A percentile compares a stretch with the other conserved stretches of the same genome.
Evolutionary conservation across 768 basidiomycete genomes (phyloP).

Genomic region (Cyclocybe cylindracea): DNA sequence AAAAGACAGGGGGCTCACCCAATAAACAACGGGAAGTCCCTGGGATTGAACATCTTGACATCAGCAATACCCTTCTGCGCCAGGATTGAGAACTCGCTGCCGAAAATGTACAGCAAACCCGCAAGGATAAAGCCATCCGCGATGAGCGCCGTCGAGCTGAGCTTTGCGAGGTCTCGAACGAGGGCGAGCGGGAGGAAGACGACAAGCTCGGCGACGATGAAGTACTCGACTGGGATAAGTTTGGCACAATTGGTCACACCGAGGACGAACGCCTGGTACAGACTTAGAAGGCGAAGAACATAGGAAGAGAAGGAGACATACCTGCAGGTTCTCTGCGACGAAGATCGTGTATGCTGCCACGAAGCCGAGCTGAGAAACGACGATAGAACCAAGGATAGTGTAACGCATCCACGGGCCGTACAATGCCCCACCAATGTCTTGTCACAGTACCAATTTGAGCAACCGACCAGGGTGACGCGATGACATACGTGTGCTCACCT

Average conservation of each 20-base stretch:
- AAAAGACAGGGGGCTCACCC: constrained; percentile 54
- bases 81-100: constrained; percentile 79
- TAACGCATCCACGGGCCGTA: constrained; percentile 96
- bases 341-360: constrained; percentile 94
- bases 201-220: constrained; percentile 81
- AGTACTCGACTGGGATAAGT: constrained; percentile 68
- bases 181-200: constrained; percentile 90
- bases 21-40: constrained; percentile 88
- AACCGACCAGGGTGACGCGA: constrained; percentile 2
- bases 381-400: constrained; percentile 83
- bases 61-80: constrained; percentile 70
- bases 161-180: constrained; percentile 91
- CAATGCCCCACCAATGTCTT: constrained; percentile 90
- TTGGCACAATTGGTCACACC: constrained; percentile 77
- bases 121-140: constrained; percentile 95
- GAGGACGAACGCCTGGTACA: constrained; percentile 73
- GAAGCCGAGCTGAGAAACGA: constrained; percentile 88
- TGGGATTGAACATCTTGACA: constrained; percentile 83
- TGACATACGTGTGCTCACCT: constrained; percentile 43
- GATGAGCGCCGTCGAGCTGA: constrained; percentile 87
- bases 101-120: constrained; percentile 84
- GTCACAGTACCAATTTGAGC: background rate
- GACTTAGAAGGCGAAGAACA: constrained; percentile 2
- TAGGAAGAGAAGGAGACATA: constrained; percentile 14
- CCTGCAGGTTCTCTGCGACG: constrained; percentile 86